These are phyloP conservation scores for Malbranchea zuffiana DNA, from an alignment of 2,329 filamentous ascomycete genomes.

Conservation along the genomic window DNA sequence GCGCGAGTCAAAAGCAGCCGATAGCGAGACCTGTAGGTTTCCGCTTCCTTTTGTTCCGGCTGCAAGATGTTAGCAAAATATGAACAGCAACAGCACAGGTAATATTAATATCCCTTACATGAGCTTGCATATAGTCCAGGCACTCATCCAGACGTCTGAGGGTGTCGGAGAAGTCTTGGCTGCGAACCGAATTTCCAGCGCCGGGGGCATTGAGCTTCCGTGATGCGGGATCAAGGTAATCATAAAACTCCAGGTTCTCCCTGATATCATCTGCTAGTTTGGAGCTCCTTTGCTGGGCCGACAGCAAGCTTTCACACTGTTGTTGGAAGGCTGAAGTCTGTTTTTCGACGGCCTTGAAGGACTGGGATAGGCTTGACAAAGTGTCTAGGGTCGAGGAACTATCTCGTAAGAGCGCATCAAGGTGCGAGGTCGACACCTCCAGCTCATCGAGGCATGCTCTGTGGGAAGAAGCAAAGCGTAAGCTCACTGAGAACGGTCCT, in stretches of 20 bases:
- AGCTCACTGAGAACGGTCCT: too few species aligned
- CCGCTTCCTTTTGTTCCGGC: conserved; percentile 76
- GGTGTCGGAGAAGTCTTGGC: conserved; percentile 78
- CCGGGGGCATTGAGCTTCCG: conserved; percentile 84
- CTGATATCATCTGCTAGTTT: conserved; percentile 73
- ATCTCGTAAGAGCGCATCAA: conserved; percentile 66
- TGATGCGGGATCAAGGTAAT: conserved; percentile 83
- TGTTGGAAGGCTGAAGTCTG: conserved; percentile 90
- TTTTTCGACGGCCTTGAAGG: conserved; percentile 75
- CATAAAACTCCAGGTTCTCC: conserved; percentile 86
- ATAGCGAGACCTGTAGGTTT: conserved; percentile 79
- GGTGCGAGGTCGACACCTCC: conserved; percentile 65
- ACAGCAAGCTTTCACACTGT: conserved; percentile 78
- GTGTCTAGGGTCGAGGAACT: conserved; percentile 65
- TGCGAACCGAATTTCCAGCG: conserved; percentile 72
- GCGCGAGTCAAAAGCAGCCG: conserved; percentile 63
- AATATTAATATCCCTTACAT: conserved; percentile 51
- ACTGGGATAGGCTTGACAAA: conserved; percentile 67
- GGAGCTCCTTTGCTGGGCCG: conserved; percentile 69
- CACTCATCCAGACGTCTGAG: conserved; percentile 78
- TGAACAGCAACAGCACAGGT: conserved; percentile 8
- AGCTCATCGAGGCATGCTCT: conserved; percentile 74
- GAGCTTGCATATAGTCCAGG: conserved; percentile 79
- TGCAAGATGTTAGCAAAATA: conserved; percentile 28
- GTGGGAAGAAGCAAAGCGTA: conserved; percentile 2